Percentiles rank a stretch among this genome's conserved stretches.
Evolutionary conservation across 1,284 basidiomycete genomes (phyloP).

Genomic region (Leccinum huronense): DNA sequence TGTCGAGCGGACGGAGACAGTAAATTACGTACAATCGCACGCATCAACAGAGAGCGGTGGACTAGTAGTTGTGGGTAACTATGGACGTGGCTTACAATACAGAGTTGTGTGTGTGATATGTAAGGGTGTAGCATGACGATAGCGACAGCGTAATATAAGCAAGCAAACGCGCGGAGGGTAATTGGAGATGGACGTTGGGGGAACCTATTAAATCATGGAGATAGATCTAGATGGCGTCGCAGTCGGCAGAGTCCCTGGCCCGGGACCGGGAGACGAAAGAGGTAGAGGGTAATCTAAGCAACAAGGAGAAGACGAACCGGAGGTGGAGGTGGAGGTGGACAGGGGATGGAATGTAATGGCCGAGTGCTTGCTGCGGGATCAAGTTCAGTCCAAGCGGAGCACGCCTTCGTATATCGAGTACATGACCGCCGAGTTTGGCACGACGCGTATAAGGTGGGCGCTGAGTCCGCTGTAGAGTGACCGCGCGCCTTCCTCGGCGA

Average conservation of each 20-base stretch:
- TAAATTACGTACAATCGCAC: too few relatives aligned
- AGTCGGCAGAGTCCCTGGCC: not conserved
- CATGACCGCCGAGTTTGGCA: constrained; percentile 98
- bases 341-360: too few relatives aligned
- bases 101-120: constrained; percentile 4
- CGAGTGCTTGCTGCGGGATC: not conserved
- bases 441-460: constrained; percentile 94
- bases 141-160: constrained; percentile 18
- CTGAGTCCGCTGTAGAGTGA: constrained; percentile 91
- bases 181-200: constrained; percentile 3
- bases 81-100: constrained; percentile 25
- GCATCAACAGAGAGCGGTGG: constrained; percentile 18
- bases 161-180: constrained; percentile 12
- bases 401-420: constrained; percentile 83
- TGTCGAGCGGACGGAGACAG: not conserved
- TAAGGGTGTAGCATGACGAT: constrained; percentile 5
- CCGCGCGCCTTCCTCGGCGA: constrained; percentile 86
- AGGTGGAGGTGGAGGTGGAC: not conserved
- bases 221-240: constrained; percentile 21
- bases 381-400: constrained; percentile 52
- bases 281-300: too few relatives aligned
- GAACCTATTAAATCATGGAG: constrained; percentile 19
- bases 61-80: constrained; percentile 27
- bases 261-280: too few relatives aligned
- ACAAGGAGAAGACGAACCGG: not conserved